Evolutionary conservation across 108 stramenopile genomes (phyloP).

Genomic region (Skeletonema menzelii): DNA sequence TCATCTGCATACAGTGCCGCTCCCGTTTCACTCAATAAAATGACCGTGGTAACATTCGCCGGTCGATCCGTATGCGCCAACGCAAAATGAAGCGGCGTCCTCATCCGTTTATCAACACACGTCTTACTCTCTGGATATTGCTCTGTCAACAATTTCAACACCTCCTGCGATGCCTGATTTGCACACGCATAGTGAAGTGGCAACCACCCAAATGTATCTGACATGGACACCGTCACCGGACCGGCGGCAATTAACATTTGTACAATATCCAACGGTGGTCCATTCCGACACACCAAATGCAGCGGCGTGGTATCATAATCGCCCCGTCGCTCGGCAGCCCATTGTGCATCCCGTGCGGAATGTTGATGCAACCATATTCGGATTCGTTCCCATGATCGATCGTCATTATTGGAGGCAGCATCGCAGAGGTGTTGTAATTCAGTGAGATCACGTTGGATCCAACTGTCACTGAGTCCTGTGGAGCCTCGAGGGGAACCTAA

Average conservation of each 20-base stretch:
- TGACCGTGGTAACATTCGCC: slow-evolving; percentile 47
- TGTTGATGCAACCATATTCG: slow-evolving; percentile 60
- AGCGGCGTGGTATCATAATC: slow-evolving; percentile 68
- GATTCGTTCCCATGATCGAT: slow-evolving; percentile 54
- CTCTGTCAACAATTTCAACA: slow-evolving; percentile 49
- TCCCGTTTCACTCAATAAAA: slow-evolving; percentile 56
- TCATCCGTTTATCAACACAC: slow-evolving; percentile 16
- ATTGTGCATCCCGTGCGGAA: slow-evolving; percentile 50
- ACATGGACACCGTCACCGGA: slow-evolving; percentile 8
- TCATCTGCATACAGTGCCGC: slow-evolving; percentile 68
- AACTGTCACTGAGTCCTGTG: background rate
- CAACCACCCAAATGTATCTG: slow-evolving; percentile 61
- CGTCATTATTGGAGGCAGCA: background rate
- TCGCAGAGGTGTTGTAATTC: slow-evolving; percentile 17
- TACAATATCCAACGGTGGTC: slow-evolving; percentile 47
- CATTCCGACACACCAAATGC: slow-evolving; percentile 67
- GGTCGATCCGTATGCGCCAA: slow-evolving; percentile 61
- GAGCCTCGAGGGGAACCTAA: background rate
- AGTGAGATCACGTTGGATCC: background rate
- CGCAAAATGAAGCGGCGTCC: slow-evolving; percentile 46
- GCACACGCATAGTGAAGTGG: slow-evolving; percentile 78
- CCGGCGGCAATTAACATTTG: slow-evolving; percentile 14
- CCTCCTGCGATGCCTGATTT: slow-evolving; percentile 56
- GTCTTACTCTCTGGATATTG: slow-evolving; percentile 49
- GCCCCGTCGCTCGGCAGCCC: slow-evolving; percentile 59